Evolutionary conservation across 176 grass and related monocot genomes (phyloP).

Genomic region (Oryza longistaminata): DNA sequence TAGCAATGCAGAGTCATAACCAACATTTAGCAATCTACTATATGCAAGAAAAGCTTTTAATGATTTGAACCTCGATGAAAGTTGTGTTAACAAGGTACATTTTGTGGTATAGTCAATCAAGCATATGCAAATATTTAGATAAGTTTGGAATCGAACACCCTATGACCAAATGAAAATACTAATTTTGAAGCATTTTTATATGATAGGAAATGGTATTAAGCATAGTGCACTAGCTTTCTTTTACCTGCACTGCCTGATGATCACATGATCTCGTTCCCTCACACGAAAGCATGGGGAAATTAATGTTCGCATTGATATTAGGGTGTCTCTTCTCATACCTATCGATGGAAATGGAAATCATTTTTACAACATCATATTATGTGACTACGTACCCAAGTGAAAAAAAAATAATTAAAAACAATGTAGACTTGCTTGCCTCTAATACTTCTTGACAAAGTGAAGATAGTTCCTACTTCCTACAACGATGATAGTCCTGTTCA

Average conservation of each 20-base stretch:
- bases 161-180: neutral
- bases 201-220: neutral
- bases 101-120: neutral
- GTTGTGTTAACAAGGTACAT: neutral
- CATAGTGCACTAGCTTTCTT: neutral
- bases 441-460: conserved; percentile 33
- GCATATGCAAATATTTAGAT: neutral
- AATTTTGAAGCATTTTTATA: neutral
- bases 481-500: conserved; percentile 31
- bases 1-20: neutral
- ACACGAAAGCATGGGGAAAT: conserved; percentile 25
- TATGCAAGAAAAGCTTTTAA: neutral
- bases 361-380: too few relatives aligned
- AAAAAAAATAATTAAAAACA: neutral
- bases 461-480: conserved; percentile 25
- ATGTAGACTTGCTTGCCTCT: conserved; percentile 21
- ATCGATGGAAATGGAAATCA: too few relatives aligned
- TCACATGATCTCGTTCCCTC: conserved; percentile 27
- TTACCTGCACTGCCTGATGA: conserved; percentile 36
- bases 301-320: too few relatives aligned
- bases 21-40: neutral
- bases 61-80: neutral
- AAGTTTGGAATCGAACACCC: neutral
- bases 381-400: too few relatives aligned
- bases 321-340: too few relatives aligned